phyloP scores from a whole-genome alignment of 2,329 filamentous ascomycete genomes.

The Pseudogymnoascus sp. region DNA sequence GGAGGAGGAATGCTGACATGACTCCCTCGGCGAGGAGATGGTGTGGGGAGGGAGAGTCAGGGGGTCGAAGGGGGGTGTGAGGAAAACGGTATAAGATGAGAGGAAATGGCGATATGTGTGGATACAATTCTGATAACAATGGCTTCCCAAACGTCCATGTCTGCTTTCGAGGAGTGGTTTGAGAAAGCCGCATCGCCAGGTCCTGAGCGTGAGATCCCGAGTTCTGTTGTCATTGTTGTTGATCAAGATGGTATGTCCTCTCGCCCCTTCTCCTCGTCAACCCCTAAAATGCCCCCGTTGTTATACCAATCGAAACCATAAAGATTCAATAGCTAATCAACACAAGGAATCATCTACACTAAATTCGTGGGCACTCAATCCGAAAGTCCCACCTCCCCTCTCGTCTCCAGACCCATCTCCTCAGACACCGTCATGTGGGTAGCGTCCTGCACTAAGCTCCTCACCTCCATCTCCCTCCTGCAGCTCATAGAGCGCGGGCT shows the following conservation, averaged over 20 bases:
- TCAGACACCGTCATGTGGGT: background rate
- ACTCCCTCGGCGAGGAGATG: background rate
- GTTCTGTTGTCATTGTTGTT: background rate
- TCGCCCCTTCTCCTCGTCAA: background rate
- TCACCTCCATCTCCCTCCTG: background rate
- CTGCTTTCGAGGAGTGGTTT: background rate
- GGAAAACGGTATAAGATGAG: background rate
- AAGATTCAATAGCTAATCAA: background rate
- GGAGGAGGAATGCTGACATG: background rate
- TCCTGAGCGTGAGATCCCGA: background rate
- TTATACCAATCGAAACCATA: background rate
- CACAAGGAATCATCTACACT: background rate
- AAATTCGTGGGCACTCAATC: background rate
- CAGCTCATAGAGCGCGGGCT: background rate
- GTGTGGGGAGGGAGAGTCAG: background rate
- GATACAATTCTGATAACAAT: background rate
- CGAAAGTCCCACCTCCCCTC: background rate
- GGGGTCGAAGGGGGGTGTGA: background rate
- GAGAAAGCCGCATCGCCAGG: background rate
- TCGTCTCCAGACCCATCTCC: background rate
- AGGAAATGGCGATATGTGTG: background rate
- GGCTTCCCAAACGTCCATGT: background rate
- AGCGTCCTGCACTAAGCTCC: background rate
- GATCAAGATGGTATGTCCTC: background rate
- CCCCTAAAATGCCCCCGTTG: background rate